A percentile compares a stretch with the other conserved stretches of the same genome.
Evolutionary conservation across 164 flowering plant genomes (phyloP).

Genomic region (Berberis vulgaris): DNA sequence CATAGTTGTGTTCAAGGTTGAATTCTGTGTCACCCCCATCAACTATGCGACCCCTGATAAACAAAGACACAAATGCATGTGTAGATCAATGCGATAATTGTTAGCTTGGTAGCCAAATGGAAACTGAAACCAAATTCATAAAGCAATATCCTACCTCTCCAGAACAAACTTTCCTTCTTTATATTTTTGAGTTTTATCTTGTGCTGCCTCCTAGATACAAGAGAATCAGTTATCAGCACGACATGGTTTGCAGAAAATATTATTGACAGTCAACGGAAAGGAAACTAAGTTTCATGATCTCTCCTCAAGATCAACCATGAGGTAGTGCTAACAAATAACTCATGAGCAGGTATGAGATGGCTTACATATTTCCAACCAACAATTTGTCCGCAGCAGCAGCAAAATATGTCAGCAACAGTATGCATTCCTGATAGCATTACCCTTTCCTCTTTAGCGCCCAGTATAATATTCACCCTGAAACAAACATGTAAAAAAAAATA

Average conservation of each 20-base stretch:
- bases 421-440: conserved; percentile 86
- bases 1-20: conserved; percentile 36
- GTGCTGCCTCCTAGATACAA: conserved; percentile 54
- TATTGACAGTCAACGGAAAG: background rate
- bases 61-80: background rate
- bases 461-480: conserved; percentile 43
- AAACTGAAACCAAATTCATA: background rate
- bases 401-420: conserved; percentile 75
- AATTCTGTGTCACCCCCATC: conserved; percentile 51
- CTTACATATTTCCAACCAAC: conserved; percentile 94
- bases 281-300: background rate
- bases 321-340: background rate
- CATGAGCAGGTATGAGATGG: conserved; percentile 13
- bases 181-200: conserved; percentile 60
- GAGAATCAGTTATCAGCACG: background rate
- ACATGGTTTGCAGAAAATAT: background rate
- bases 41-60: conserved; percentile 48
- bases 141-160: conserved; percentile 41
- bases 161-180: conserved; percentile 83
- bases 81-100: background rate
- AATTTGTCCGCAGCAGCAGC: conserved; percentile 84
- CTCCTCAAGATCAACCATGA: background rate
- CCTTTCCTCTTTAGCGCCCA: conserved; percentile 65
- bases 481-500: no score
- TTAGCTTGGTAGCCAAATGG: background rate